Evolutionary conservation across 2,329 filamentous ascomycete genomes (phyloP).

Genomic region (Phialophora chinensis): DNA sequence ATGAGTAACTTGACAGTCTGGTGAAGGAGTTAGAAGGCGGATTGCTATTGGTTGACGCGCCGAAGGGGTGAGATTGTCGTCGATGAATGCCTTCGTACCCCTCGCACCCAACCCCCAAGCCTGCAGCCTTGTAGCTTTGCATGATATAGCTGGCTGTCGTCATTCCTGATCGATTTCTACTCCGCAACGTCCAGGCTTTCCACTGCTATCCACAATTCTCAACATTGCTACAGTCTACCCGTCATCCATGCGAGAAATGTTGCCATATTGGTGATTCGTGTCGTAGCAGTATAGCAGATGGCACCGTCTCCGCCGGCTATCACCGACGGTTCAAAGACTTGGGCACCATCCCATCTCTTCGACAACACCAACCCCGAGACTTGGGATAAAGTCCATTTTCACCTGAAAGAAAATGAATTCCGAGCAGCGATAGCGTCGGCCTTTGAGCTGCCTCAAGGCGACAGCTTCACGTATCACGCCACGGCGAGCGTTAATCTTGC

Average conservation of each 20-base stretch:
- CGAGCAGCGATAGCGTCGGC: conserved; percentile 53
- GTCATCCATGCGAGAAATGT: background rate
- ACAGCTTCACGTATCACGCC: conserved; percentile 59
- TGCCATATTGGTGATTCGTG: background rate
- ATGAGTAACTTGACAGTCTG: background rate
- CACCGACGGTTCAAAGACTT: conserved; percentile 51
- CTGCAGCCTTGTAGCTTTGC: conserved; percentile 18
- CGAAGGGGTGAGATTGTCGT: background rate
- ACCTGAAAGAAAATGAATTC: conserved; percentile 52
- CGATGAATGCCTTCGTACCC: background rate
- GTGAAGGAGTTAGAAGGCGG: background rate
- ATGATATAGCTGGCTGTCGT: conserved; percentile 5
- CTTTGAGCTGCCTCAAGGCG: conserved; percentile 54
- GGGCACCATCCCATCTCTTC: conserved; percentile 56
- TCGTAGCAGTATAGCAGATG: conserved; percentile 3
- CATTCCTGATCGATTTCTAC: conserved; percentile 8
- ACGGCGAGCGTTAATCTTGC: conserved; percentile 57
- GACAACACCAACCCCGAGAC: conserved; percentile 38
- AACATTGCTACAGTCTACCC: background rate
- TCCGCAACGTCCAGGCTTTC: background rate
- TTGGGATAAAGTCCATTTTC: conserved; percentile 44
- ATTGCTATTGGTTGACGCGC: background rate
- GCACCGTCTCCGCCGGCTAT: conserved; percentile 23
- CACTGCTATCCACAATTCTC: background rate
- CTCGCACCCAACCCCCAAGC: background rate